Base-by-base conservation (phyloP, 345 rosid species). In the Eucalyptus regnans region DNA sequence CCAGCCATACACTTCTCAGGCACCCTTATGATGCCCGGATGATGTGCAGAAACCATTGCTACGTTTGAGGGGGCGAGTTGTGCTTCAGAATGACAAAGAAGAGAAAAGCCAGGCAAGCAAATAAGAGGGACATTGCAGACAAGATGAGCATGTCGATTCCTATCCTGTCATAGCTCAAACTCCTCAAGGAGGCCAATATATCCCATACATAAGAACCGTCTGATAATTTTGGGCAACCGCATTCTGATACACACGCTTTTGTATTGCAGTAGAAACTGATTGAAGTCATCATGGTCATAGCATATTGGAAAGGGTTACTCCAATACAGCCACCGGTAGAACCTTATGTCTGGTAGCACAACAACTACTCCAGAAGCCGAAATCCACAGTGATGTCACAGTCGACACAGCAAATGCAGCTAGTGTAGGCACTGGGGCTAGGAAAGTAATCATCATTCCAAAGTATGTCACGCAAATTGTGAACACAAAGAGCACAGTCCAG, bases 381-480 rank as follows among this genome's bases (percentile, higher is more conserved):
- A 90, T 91, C 92, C 94, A 91, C 20, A 89, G 31, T 13, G 90
- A 91, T 12, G 89, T 91, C 88, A 89, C 88, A 27, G 87, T 91
- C 18, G 92, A 90, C 88, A 89, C 93, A 31, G 88, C 58, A 90
- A 92, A 92, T 89, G 94, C 93, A 17, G 91, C 91, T 60, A 93
- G 86, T 46, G 89, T 89, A 54, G 91, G 91, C 64, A 88, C 49
- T 86, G 93, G 93, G 88, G 92, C 93, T 88, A 92, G 91, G 92
- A 90, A 89, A 86, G 93, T 92, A 88, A 92, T 88, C 94, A 93
- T 91, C 91, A 89, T 91, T 50, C 92, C 93, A 7, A 91, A 93
- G 62, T 91, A 90, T 80, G 92, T 91, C 51, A 83, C 50, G 41
- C 89, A 88, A 18, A 90, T 44, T 37, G 89, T 93, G 89, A 93